Conservation (phyloP, 768 basidiomycete genomes). For the Suillus americanus region DNA sequence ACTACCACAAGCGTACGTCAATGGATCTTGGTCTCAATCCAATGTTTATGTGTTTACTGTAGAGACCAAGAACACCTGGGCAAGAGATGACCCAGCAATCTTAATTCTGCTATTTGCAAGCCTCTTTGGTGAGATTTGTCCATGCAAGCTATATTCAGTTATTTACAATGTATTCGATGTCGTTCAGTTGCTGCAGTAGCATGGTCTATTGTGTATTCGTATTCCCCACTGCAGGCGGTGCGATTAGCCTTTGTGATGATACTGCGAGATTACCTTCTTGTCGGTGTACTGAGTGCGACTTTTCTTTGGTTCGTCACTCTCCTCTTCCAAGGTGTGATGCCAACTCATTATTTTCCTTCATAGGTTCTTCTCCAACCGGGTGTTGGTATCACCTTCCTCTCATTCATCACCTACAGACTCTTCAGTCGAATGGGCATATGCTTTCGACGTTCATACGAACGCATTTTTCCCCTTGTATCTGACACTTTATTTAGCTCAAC, state of each 20-base stretch:
- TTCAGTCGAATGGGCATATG: slow-evolving; percentile 88
- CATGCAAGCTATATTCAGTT: neutral
- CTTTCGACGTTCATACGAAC: slow-evolving; percentile 96
- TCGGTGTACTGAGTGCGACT: slow-evolving; percentile 73
- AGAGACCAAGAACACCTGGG: slow-evolving; percentile 99
- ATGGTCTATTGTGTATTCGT: slow-evolving; percentile 86
- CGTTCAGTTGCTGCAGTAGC: slow-evolving; percentile 71
- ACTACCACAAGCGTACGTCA: slow-evolving; percentile 87
- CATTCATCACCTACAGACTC: slow-evolving; percentile 72
- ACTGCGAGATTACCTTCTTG: slow-evolving; percentile 81
- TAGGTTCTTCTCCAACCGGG: slow-evolving; percentile 71
- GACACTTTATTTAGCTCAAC: slow-evolving; percentile 84
- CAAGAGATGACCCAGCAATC: slow-evolving; percentile 95
- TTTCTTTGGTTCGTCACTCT: slow-evolving; percentile 60
- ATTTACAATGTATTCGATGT: neutral
- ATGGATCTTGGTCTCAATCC: neutral
- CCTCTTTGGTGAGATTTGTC: slow-evolving; percentile 55
- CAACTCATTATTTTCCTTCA: slow-evolving; percentile 15
- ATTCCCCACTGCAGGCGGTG: slow-evolving; percentile 53
- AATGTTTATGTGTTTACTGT: slow-evolving; percentile 12
- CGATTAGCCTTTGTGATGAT: slow-evolving; percentile 79
- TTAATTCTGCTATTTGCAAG: slow-evolving; percentile 82
- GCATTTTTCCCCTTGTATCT: slow-evolving; percentile 95
- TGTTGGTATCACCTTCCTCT: slow-evolving; percentile 69
- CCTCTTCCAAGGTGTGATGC: slow-evolving; percentile 10